Percentiles rank a stretch among this genome's conserved stretches.
Evolutionary conservation across 1,284 basidiomycete species (phyloP).

Genomic region (Malassezia psittaci): DNA sequence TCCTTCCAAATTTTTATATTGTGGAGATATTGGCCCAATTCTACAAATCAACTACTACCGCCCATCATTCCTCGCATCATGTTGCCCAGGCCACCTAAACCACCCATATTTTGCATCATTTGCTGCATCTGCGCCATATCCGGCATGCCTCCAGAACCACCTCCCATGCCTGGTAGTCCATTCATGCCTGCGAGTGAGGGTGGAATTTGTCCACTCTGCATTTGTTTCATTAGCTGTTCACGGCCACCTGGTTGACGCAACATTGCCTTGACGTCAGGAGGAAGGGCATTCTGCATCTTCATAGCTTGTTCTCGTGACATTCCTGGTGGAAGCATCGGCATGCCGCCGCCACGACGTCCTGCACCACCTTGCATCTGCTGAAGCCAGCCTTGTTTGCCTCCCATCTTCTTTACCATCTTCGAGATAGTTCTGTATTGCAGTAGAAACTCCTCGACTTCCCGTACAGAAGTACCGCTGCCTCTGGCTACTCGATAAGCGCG

Average conservation of each 20-base stretch:
- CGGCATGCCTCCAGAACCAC: slow-evolving; percentile 29
- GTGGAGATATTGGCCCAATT: neutral
- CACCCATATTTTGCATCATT: slow-evolving; percentile 49
- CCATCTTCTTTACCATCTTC: slow-evolving; percentile 72
- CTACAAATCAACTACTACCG: slow-evolving; percentile 35
- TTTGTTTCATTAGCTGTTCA: slow-evolving; percentile 34
- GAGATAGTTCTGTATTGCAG: slow-evolving; percentile 51
- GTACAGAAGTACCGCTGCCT: slow-evolving; percentile 88
- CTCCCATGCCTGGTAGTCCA: slow-evolving; percentile 23
- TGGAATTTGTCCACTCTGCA: slow-evolving; percentile 34
- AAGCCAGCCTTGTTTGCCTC: slow-evolving; percentile 72
- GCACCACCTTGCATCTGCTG: slow-evolving; percentile 29
- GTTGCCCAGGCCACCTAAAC: slow-evolving; percentile 49
- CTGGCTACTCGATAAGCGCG: slow-evolving; percentile 66
- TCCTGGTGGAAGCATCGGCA: slow-evolving; percentile 40
- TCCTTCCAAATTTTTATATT: neutral
- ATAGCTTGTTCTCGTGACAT: slow-evolving; percentile 40
- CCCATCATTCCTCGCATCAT: slow-evolving; percentile 81
- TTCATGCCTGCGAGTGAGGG: slow-evolving; percentile 20
- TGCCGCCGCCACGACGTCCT: slow-evolving; percentile 25
- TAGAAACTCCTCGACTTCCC: slow-evolving; percentile 90
- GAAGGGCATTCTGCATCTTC: slow-evolving; percentile 44
- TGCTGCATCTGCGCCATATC: slow-evolving; percentile 28
- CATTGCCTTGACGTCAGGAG: slow-evolving; percentile 46
- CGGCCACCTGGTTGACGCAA: slow-evolving; percentile 44